Evolutionary conservation across 2,329 filamentous ascomycete species (phyloP).

Genomic region (Cordyceps javanica): DNA sequence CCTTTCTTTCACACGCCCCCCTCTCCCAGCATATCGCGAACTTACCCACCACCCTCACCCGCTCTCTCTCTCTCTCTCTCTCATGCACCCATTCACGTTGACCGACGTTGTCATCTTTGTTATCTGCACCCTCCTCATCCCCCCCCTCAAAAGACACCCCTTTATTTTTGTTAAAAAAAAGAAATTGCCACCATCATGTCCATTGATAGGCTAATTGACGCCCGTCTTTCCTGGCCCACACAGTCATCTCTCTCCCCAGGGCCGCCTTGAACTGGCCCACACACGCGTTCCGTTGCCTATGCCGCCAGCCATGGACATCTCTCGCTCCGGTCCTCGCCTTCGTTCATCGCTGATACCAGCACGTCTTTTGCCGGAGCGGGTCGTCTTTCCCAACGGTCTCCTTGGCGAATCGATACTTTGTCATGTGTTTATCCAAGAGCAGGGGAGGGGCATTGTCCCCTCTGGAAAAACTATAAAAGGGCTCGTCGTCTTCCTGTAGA

Average conservation of each 20-base stretch:
- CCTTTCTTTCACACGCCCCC: too few species aligned
- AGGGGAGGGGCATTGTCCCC: slow-evolving; percentile 25
- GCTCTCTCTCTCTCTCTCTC: neutral
- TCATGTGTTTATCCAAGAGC: slow-evolving; percentile 37
- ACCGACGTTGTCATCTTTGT: too few species aligned
- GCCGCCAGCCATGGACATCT: neutral
- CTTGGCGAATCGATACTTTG: slow-evolving; percentile 39
- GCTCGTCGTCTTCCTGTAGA: slow-evolving; percentile 39
- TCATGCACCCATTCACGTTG: too few species aligned
- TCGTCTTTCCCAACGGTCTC: slow-evolving; percentile 25
- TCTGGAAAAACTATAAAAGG: slow-evolving; percentile 58
- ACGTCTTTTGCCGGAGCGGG: slow-evolving; percentile 34
- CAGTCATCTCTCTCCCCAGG: neutral
- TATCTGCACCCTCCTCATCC: slow-evolving; percentile 18
- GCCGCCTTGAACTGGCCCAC: slow-evolving; percentile 14
- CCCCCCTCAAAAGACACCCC: too few species aligned
- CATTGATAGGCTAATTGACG: neutral
- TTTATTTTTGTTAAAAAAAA: too few species aligned
- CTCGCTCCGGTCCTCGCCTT: slow-evolving; percentile 21
- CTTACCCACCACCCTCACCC: neutral
- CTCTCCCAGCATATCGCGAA: too few species aligned
- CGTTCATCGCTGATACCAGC: slow-evolving; percentile 23
- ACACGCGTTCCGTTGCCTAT: neutral
- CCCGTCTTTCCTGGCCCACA: neutral
- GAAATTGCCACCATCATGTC: neutral